These are phyloP conservation scores for Elaeis oleifera DNA, from an alignment of 202 grass and related monocot genomes.

Conservation along the genomic window DNA sequence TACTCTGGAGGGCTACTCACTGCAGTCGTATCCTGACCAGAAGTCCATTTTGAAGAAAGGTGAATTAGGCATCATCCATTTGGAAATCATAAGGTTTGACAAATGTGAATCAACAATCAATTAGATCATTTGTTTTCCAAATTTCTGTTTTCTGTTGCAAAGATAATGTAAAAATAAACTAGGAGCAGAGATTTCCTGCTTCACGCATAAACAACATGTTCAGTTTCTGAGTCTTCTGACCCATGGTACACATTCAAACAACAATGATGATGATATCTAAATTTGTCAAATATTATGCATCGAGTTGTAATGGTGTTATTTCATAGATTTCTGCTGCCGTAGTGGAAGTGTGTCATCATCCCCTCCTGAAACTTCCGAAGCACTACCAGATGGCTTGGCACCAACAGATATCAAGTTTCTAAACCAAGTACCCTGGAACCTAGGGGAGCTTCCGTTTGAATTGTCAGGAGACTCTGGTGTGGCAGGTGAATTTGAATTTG, in stretches of 20 bases:
- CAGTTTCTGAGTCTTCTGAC: not conserved
- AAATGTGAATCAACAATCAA: slow-evolving; percentile 2
- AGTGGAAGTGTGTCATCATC: slow-evolving; percentile 27
- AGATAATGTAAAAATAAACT: slow-evolving; percentile 1
- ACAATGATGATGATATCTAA: not conserved
- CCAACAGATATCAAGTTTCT: slow-evolving; percentile 69
- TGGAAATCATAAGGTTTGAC: not conserved
- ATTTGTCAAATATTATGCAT: not conserved
- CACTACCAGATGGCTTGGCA: slow-evolving; percentile 59
- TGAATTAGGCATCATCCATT: not conserved
- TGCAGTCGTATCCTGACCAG: slow-evolving; percentile 24
- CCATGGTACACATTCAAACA: not conserved
- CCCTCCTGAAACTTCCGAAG: slow-evolving; percentile 32
- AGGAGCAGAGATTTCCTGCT: not conserved
- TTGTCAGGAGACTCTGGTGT: slow-evolving; percentile 44
- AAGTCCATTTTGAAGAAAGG: slow-evolving; percentile 29
- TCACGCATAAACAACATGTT: not conserved
- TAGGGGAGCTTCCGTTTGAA: slow-evolving; percentile 45
- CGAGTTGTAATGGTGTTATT: slow-evolving; percentile 19
- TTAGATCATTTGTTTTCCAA: not conserved
- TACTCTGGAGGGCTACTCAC: slow-evolving; percentile 25
- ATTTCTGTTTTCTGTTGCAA: not conserved
- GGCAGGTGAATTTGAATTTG: slow-evolving; percentile 32
- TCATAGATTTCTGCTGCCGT: slow-evolving; percentile 31
- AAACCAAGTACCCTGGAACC: slow-evolving; percentile 70